These are phyloP conservation scores for Boletus eberwhitei DNA, from an alignment of 768 basidiomycete genomes.

Conservation along the genomic window DNA sequence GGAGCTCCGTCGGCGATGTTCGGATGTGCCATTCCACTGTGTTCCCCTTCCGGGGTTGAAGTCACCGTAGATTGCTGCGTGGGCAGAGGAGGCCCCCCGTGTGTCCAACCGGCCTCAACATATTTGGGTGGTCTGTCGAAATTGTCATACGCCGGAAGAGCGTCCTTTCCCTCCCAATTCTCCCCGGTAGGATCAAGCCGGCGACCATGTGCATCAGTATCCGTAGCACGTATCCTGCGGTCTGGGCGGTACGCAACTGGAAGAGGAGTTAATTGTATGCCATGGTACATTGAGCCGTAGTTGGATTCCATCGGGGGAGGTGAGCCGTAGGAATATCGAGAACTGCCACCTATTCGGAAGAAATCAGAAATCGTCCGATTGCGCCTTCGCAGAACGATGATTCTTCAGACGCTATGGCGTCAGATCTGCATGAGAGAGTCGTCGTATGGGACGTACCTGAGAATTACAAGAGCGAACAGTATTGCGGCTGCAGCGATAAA, in stretches of 20 bases:
- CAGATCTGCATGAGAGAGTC: not conserved
- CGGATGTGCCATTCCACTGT: not conserved
- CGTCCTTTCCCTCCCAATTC: slow-evolving; percentile 40
- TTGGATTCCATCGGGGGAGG: not conserved
- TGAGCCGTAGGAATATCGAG: slow-evolving; percentile 1
- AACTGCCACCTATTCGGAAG: slow-evolving; percentile 7
- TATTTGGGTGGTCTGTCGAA: slow-evolving; percentile 48
- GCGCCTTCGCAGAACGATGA: slow-evolving; percentile 24
- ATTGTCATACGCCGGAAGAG: slow-evolving; percentile 46
- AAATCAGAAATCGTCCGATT: slow-evolving; percentile 18
- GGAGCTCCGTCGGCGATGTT: not conserved
- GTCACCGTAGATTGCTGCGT: not conserved
- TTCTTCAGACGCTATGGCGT: slow-evolving; percentile 6
- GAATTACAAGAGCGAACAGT: slow-evolving; percentile 13
- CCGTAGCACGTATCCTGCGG: slow-evolving; percentile 31
- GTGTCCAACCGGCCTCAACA: slow-evolving; percentile 21
- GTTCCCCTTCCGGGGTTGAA: not conserved
- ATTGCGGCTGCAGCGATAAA: slow-evolving; percentile 18
- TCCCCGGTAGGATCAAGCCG: slow-evolving; percentile 33
- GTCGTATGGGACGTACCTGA: slow-evolving; percentile 15
- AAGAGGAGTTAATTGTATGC: slow-evolving; percentile 16
- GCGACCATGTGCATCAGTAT: slow-evolving; percentile 42
- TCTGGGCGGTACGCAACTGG: slow-evolving; percentile 22
- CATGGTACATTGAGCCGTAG: slow-evolving; percentile 12
- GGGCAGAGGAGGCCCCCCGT: not conserved